Evolutionary conservation across 371 early-diverging fungal species (phyloP), one percentile per base, ranked within the genome.

Genomic region (Mucor mucedo): DNA sequence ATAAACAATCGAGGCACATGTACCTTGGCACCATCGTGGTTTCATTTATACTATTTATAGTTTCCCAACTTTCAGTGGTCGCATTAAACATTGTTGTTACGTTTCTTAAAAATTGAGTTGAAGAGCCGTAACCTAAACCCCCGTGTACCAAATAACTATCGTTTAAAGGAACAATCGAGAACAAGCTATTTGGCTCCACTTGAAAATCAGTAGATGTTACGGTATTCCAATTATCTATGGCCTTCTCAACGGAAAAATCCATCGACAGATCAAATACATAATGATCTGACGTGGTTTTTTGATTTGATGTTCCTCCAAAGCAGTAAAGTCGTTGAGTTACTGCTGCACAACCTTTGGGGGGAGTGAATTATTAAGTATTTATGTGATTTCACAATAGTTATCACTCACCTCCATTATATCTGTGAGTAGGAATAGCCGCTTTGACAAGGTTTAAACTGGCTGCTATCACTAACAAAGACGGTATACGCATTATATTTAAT

Each of bases 241-340:
- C 40, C 4, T 39, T 42, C 6, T 14, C 48, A 1, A 68, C 11
- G 13, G 16, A 14, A 30, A 68, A 68, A 28, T 68, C 69, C 5
- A 33, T 56, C 1, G 52, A 41, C 4, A 68, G n/a, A 39, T 68
- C 69, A 2, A 68, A 48, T 4, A 28, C 44, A 48, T 60, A 68
- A 11, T 63, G 63, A 21, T 68, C 60, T 13, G 69, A 59, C n/a
- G 63, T 55, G 2, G 69, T 30, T 30, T 32, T 4, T 21, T 52
- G 55, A 45, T 63, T 63, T 21, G 57, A 52, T 11, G 64, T 63
- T 29, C 69, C 69, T 21, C 69, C 69, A 45, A 63, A 68, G 32
- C 69, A 68, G 42, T 60, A 56, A 5, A 68, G 47, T 7, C 21
- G 52, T 45, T 39, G 27, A 28, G 35, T 21, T 16, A 68, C 57